Base-by-base conservation (phyloP, 1,284 basidiomycete genomes). In the Athelia sp. region DNA sequence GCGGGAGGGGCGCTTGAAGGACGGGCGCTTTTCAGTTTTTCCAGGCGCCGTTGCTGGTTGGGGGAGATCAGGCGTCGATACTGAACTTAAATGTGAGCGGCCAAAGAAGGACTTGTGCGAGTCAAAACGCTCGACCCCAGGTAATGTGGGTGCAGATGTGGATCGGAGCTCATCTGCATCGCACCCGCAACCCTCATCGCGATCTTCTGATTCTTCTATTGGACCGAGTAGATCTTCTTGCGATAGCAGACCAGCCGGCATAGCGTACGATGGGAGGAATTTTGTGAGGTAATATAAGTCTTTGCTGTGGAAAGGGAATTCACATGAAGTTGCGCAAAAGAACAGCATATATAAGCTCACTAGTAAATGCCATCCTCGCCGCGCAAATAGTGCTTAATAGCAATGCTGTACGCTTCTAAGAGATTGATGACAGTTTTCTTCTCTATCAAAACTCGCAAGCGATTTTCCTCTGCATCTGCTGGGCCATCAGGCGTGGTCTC, bases 271-370 rank as follows among this genome's bases (percentile, higher is more conserved):
- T 1, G 83, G 83, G n/a, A 87, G 73, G 63, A 79, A 84, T 59
- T 84, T 85, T 60, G 82, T 75, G 48, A 79, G 73, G 56, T 82
- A 77, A 62, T 81, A 84, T 3, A 87, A 68, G 60, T 86, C 83
- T 57, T 75, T 80, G 50, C 63, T 29, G 26, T 29, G 4, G 26
- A 13, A 29, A 6, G 26, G 13, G n/a, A 29, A 29, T 6, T 29
- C 26, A 29, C 26, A n/a, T n/a, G n/a, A n/a, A n/a, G n/a, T n/a
- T n/a, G n/a, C n/a, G n/a, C n/a, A n/a, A n/a, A n/a, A n/a, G n/a
- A n/a, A 29, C 26, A 29, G 26, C 26, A 13, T 6, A 13, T n/a
- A n/a, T 29, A 6, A 13, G 4, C 26, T 29, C 26, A 29, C 26
- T 29, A 68, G 54, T 60, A 58, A 35, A 83, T 81, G 6, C 85